Evolutionary conservation across 805 yeast species (phyloP), one percentile per base, ranked within the genome.

Genomic region (Torulaspora quercuum): DNA sequence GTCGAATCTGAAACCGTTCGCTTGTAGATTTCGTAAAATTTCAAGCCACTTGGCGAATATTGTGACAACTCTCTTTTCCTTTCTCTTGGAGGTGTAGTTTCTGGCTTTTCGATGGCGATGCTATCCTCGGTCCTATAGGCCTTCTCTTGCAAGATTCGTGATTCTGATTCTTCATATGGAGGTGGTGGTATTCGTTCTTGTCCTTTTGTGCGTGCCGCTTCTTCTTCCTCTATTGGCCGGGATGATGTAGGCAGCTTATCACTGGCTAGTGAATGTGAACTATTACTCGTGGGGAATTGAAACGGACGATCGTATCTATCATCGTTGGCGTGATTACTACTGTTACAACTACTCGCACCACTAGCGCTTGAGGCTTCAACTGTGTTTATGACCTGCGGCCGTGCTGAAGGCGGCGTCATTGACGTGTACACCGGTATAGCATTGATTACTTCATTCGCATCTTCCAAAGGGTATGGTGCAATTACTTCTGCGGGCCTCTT

Each of bases 1-100:
- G 48, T 40, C 1, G 58, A 41, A 41, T 61, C 64, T 3, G 44
- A 29, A 0, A 60, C 45, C 1, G 58, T 52, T 9, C 41, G 19
- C 13, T 47, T 41, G 37, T 59, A 57, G 2, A 52, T 40, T 25
- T 48, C 35, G 21, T 45, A 45, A 37, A 60, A 61, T 25, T 42
- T 20, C 19, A 41, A 11, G 3, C 53, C 59, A 10, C 45, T 35
- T 17, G 42, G 39, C 11, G 52, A 41, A 32, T 47, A 49, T 16
- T 44, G 33, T n/a, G 50, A 42, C 11, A 51, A 27, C 20, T 45
- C 48, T 18, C 44, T 35, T 34, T 28, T 27, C 15, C 41, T 16
- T 7, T 32, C 37, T 16, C 21, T 26, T 22, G 13, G 15, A n/a
- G 40, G 32, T 11, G 9, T 17, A 18, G 23, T 13, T 14, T 25